phyloP scores from a whole-genome alignment of 2,329 filamentous ascomycete genomes.

The Alternaria alternata region DNA sequence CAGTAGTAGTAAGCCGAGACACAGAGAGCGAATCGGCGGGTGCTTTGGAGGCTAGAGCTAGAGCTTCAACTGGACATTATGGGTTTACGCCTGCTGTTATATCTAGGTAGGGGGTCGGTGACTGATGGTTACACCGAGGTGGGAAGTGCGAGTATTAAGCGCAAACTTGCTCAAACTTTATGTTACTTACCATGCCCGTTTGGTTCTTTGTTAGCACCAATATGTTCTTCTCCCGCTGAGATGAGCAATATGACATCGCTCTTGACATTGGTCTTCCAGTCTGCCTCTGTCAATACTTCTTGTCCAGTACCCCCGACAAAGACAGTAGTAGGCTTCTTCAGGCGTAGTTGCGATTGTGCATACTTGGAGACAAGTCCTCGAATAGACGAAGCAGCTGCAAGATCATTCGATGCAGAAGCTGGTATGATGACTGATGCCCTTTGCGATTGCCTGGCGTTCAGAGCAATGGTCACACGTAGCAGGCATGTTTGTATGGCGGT shows the following conservation, averaged over 20 bases:
- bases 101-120: slow-evolving; percentile 6
- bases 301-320: slow-evolving; percentile 37
- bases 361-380: slow-evolving; percentile 38
- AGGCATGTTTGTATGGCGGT: slow-evolving; percentile 5
- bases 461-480: slow-evolving; percentile 41
- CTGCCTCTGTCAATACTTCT: slow-evolving; percentile 37
- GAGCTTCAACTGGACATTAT: slow-evolving; percentile 27
- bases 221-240: slow-evolving; percentile 44
- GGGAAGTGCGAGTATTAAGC: slow-evolving; percentile 20
- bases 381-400: slow-evolving; percentile 27
- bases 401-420: slow-evolving; percentile 23
- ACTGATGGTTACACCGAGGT: not conserved
- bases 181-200: slow-evolving; percentile 25
- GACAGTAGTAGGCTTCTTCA: slow-evolving; percentile 40
- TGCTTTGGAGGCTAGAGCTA: slow-evolving; percentile 43
- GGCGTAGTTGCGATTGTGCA: slow-evolving; percentile 41
- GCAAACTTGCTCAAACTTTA: slow-evolving; percentile 34
- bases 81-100: slow-evolving; percentile 27
- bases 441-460: slow-evolving; percentile 24
- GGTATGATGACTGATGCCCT: slow-evolving; percentile 32
- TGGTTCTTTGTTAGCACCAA: slow-evolving; percentile 36
- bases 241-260: slow-evolving; percentile 42
- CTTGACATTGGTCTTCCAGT: slow-evolving; percentile 35
- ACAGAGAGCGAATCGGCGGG: slow-evolving; percentile 41
- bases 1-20: slow-evolving; percentile 43